A percentile compares a stretch with the other conserved stretches of the same genome.
Evolutionary conservation across 306 rosid genomes (phyloP).

Genomic region (Castanopsis chinensis): DNA sequence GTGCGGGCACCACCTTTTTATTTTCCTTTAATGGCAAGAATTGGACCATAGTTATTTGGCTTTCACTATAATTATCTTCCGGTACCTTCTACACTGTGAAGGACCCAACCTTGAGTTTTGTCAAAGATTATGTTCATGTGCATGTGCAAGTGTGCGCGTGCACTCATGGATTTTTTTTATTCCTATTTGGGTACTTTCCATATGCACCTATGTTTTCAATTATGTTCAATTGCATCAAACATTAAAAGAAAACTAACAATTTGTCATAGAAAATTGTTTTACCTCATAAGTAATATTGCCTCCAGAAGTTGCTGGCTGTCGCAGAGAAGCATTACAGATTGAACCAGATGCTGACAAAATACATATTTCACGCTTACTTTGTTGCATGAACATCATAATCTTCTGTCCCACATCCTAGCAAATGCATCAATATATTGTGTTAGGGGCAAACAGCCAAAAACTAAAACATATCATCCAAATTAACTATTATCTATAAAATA

Average conservation of each 20-base stretch:
- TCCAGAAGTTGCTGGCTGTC: constrained; percentile 92
- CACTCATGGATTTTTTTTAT: too few relatives aligned
- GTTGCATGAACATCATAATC: constrained; percentile 90
- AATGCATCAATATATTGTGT: constrained; percentile 31
- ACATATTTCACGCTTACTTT: constrained; percentile 89
- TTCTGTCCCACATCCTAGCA: constrained; percentile 94
- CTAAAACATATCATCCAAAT: constrained; percentile 15
- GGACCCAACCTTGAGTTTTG: not conserved
- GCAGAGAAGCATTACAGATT: constrained; percentile 82
- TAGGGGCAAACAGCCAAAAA: constrained; percentile 25
- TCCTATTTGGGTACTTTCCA: too few relatives aligned
- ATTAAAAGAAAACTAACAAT: not conserved
- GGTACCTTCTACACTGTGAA: not conserved
- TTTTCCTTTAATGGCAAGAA: too few relatives aligned
- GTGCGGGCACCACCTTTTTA: too few relatives aligned
- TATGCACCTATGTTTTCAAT: not conserved
- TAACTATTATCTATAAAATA: not conserved
- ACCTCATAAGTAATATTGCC: constrained; percentile 93
- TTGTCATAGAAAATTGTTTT: constrained; percentile 18
- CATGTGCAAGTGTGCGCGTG: not conserved
- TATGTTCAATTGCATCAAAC: not conserved
- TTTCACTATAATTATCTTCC: not conserved
- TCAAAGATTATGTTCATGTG: not conserved
- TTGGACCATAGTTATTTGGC: too few relatives aligned
- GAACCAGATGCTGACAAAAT: constrained; percentile 92